phyloP scores from a whole-genome alignment of 345 rosid genomes.

The Gossypium mustelinum region DNA sequence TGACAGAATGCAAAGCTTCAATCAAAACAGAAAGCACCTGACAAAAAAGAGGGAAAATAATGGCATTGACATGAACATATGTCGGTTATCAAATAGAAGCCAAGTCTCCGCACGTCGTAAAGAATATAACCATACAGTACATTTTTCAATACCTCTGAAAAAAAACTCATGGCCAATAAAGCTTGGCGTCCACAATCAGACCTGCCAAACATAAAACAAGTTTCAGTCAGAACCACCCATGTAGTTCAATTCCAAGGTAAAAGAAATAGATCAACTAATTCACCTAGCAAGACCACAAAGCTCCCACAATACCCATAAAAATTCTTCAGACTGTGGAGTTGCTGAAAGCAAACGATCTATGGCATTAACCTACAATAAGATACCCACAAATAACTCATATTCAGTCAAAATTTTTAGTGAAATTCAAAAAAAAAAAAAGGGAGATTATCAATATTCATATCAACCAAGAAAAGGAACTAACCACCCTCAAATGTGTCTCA shows the following conservation, averaged over 20 bases:
- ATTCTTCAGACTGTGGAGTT: conserved; percentile 82
- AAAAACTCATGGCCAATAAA: conserved; percentile 63
- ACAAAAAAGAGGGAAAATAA: background rate
- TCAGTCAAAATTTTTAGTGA: conserved; percentile 10
- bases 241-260: background rate
- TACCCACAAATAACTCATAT: conserved; percentile 6
- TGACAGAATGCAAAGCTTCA: conserved; percentile 79
- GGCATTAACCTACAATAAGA: conserved; percentile 61
- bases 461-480: conserved; percentile 39
- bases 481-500: conserved; percentile 94
- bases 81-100: conserved; percentile 12
- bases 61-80: conserved; percentile 18
- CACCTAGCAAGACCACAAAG: conserved; percentile 92
- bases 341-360: conserved; percentile 74
- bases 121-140: background rate
- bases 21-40: conserved; percentile 76
- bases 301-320: conserved; percentile 96
- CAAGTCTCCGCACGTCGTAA: background rate
- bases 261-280: conserved; percentile 1
- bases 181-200: conserved; percentile 96
- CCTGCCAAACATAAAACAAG: conserved; percentile 44
- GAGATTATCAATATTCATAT: background rate
- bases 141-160: conserved; percentile 70
- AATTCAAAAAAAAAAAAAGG: conserved; percentile 4
- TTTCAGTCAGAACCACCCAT: conserved; percentile 17